phyloP scores from a whole-genome alignment of 352 stramenopile genomes.

The Phytophthora vignae region DNA sequence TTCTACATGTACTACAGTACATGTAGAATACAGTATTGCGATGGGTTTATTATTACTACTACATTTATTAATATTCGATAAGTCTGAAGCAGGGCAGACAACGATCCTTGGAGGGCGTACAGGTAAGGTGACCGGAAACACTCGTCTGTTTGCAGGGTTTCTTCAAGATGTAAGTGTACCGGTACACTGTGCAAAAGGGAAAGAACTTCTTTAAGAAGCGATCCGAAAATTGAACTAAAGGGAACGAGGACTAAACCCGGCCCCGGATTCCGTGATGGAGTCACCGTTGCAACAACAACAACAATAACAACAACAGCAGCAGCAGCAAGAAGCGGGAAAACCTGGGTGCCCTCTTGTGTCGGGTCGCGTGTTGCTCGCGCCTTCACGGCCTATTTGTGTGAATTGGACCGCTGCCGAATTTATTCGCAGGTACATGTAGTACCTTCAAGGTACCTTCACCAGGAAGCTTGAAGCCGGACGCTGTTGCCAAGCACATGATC shows the following conservation, averaged over 20 bases:
- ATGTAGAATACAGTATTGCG: no score
- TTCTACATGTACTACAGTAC: no score
- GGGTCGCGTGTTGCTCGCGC: slow-evolving; percentile 7
- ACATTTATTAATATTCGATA: no score
- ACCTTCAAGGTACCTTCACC: no score
- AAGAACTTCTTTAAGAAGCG: not conserved
- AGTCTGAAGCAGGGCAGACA: no score
- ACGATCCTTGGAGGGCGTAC: no score
- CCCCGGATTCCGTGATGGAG: not conserved
- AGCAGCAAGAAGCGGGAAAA: slow-evolving; percentile 20
- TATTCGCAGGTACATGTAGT: no score
- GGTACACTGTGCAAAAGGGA: not conserved
- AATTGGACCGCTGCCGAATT: slow-evolving; percentile 31
- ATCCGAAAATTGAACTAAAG: not conserved
- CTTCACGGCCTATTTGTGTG: slow-evolving; percentile 32
- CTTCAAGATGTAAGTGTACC: not conserved
- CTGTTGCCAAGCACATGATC: not conserved
- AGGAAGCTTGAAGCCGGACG: not conserved
- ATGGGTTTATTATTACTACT: no score
- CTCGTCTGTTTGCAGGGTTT: not conserved
- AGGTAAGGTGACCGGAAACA: no score
- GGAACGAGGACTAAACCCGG: not conserved
- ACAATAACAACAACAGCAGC: no score
- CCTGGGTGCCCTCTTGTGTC: slow-evolving; percentile 10
- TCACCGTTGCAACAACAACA: not conserved